Conservation (phyloP, 352 stramenopile species). For the Phytophthora multivora region DNA sequence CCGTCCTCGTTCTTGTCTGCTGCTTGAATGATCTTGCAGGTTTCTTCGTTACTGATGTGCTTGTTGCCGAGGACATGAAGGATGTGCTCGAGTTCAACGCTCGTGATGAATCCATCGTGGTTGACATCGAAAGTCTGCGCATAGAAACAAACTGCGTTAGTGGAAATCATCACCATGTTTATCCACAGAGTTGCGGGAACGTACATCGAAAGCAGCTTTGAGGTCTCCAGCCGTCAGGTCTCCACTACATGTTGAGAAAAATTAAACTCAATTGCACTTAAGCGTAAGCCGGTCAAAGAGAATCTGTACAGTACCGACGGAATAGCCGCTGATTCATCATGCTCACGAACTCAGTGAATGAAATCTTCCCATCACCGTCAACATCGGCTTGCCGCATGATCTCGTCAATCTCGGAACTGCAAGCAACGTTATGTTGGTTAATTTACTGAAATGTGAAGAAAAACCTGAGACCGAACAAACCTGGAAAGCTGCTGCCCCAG, state of each 20-base stretch:
- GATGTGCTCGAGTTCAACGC: conserved; percentile 65
- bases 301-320: conserved; percentile 35
- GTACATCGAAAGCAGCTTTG: conserved; percentile 64
- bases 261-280: conserved; percentile 1
- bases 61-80: conserved; percentile 64
- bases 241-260: conserved; percentile 31
- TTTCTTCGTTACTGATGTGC: conserved; percentile 47
- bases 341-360: conserved; percentile 76
- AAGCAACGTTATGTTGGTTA: neutral
- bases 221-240: conserved; percentile 61
- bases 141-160: neutral
- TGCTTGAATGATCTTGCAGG: conserved; percentile 62
- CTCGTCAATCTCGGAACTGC: conserved; percentile 58
- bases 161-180: neutral
- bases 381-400: conserved; percentile 76
- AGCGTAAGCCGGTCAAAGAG: neutral
- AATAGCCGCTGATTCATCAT: conserved; percentile 83
- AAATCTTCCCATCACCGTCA: conserved; percentile 77
- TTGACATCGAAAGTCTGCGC: conserved; percentile 72
- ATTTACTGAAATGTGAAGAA: neutral
- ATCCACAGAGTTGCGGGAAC: conserved; percentile 4
- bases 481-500: conserved; percentile 60
- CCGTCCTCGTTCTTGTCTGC: conserved; percentile 87
- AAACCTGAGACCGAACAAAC: conserved; percentile 23
- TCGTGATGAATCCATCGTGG: conserved; percentile 74